These are phyloP conservation scores for Platismatia glauca DNA, from an alignment of 495 filamentous ascomycete species.

Conservation along the genomic window DNA sequence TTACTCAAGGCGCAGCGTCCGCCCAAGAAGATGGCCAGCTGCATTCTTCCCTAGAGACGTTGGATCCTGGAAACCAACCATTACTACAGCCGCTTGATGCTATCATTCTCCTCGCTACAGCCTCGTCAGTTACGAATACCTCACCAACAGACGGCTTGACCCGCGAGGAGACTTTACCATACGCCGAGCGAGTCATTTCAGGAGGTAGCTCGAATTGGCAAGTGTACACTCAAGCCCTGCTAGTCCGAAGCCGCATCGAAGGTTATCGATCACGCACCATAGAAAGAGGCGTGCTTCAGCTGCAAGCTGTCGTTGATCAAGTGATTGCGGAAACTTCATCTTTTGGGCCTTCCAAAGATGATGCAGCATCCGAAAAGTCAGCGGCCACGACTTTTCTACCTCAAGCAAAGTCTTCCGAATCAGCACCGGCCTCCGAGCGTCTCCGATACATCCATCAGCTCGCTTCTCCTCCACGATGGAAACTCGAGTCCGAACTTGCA, in stretches of 20 bases:
- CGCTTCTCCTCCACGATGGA: constrained; percentile 79
- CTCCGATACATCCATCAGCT: constrained; percentile 76
- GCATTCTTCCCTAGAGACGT: constrained; percentile 46
- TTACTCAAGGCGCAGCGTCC: constrained; percentile 38
- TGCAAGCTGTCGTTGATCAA: constrained; percentile 94
- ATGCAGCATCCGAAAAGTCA: constrained; percentile 14
- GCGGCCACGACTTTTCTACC: constrained; percentile 72
- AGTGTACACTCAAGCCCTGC: constrained; percentile 85
- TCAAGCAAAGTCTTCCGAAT: constrained; percentile 61
- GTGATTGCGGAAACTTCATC: constrained; percentile 79
- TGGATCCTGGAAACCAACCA: constrained; percentile 75
- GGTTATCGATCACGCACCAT: constrained; percentile 73
- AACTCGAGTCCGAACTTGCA: constrained; percentile 86
- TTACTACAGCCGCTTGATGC: constrained; percentile 73
- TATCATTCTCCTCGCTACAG: constrained; percentile 73
- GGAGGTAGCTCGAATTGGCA: constrained; percentile 96
- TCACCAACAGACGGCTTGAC: constrained; percentile 77
- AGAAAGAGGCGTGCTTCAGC: constrained; percentile 81
- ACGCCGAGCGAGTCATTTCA: constrained; percentile 76
- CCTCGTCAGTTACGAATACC: constrained; percentile 80
- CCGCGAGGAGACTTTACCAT: constrained; percentile 84
- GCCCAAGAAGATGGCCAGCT: constrained; percentile 44
- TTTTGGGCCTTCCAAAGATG: constrained; percentile 26
- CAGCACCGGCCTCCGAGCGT: constrained; percentile 65
- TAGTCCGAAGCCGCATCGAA: constrained; percentile 84